Percentiles rank a stretch among this genome's conserved stretches.
Evolutionary conservation across 306 rosid species (phyloP).

Genomic region (Castanospermum australe): DNA sequence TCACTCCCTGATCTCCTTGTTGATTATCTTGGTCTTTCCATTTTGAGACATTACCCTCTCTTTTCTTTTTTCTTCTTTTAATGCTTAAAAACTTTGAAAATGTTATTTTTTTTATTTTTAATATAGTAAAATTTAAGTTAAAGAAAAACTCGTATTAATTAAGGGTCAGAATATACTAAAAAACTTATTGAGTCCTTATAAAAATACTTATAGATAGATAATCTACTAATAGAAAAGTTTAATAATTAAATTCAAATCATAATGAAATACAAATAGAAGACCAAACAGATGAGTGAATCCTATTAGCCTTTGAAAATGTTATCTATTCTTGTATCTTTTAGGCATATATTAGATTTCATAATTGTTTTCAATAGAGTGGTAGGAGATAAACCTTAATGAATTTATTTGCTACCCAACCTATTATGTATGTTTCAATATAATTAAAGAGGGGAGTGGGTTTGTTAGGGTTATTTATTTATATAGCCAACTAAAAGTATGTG

Average conservation of each 20-base stretch:
- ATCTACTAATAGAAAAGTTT: too few relatives aligned
- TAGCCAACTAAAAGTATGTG: neutral
- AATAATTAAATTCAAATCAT: too few relatives aligned
- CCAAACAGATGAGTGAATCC: too few relatives aligned
- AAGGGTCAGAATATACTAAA: too few relatives aligned
- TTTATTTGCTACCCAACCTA: neutral
- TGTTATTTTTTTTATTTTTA: too few relatives aligned
- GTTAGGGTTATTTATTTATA: conserved; percentile 9
- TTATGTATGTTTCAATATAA: neutral
- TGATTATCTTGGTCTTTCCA: neutral
- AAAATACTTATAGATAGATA: too few relatives aligned
- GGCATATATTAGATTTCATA: neutral
- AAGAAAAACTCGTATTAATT: too few relatives aligned
- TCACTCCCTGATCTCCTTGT: neutral
- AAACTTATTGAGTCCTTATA: too few relatives aligned
- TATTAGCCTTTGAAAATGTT: neutral
- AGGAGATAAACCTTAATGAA: neutral
- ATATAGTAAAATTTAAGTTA: too few relatives aligned
- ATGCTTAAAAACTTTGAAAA: neutral
- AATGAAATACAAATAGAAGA: too few relatives aligned
- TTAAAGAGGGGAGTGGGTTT: conserved; percentile 15
- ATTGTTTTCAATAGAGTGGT: neutral
- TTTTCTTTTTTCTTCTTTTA: neutral
- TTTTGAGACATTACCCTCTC: neutral
- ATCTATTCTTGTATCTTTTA: neutral